phyloP scores from a whole-genome alignment of 495 filamentous ascomycete species.

The Viridothelium virens region DNA sequence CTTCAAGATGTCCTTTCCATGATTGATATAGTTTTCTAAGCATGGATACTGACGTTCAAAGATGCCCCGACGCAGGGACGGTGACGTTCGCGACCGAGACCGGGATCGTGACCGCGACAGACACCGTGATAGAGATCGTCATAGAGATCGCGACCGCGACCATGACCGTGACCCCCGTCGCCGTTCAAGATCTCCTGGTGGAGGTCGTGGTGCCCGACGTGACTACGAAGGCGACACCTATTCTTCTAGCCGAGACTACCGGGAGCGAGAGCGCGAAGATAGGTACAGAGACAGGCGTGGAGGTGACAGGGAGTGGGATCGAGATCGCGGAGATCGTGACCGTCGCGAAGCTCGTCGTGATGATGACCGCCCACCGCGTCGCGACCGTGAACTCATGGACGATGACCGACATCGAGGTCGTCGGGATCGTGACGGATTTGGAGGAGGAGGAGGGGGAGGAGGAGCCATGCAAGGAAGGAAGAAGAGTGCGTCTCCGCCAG shows the following conservation, averaged over 20 bases:
- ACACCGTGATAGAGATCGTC: slow-evolving; percentile 17
- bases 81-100: slow-evolving; percentile 43
- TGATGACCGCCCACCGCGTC: slow-evolving; percentile 51
- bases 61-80: not conserved
- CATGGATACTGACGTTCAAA: slow-evolving; percentile 15
- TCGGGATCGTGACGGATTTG: slow-evolving; percentile 32
- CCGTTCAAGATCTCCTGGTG: slow-evolving; percentile 63
- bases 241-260: slow-evolving; percentile 80
- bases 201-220: slow-evolving; percentile 51
- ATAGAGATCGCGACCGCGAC: slow-evolving; percentile 19
- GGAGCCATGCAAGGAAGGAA: slow-evolving; percentile 49
- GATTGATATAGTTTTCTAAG: too few relatives aligned
- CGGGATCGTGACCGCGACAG: slow-evolving; percentile 36
- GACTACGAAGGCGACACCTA: slow-evolving; percentile 79
- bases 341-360: slow-evolving; percentile 52
- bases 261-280: slow-evolving; percentile 85
- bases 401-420: slow-evolving; percentile 52
- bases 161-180: slow-evolving; percentile 40
- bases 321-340: slow-evolving; percentile 52
- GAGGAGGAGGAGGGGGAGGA: slow-evolving; percentile 27
- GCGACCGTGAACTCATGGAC: slow-evolving; percentile 58
- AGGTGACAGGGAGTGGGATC: slow-evolving; percentile 31
- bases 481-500: slow-evolving; percentile 61
- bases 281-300: slow-evolving; percentile 47
- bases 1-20: too few relatives aligned